Conservation (phyloP, 768 basidiomycete genomes). For the Infundibulicybe gibba region DNA sequence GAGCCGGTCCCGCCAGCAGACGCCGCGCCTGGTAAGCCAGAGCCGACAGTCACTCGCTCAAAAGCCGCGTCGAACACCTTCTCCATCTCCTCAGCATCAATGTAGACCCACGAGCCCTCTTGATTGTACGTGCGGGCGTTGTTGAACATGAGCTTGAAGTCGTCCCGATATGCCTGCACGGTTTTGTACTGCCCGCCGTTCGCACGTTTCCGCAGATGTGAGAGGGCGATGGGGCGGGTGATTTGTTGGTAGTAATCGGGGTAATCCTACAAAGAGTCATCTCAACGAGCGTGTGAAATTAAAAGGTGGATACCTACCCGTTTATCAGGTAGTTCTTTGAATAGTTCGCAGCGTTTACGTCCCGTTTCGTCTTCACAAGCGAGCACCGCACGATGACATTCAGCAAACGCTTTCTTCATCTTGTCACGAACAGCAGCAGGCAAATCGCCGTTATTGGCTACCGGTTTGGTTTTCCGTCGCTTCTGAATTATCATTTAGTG, state of each 20-base stretch:
- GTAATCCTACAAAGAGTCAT: slow-evolving; percentile 54
- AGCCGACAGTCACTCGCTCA: slow-evolving; percentile 58
- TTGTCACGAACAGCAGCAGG: slow-evolving; percentile 58
- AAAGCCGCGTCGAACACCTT: slow-evolving; percentile 77
- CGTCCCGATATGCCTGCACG: slow-evolving; percentile 66
- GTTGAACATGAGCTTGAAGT: slow-evolving; percentile 89
- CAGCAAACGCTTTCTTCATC: slow-evolving; percentile 82
- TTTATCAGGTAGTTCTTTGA: slow-evolving; percentile 82
- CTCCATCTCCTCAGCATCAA: slow-evolving; percentile 93
- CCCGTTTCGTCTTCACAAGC: slow-evolving; percentile 70
- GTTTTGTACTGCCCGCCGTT: slow-evolving; percentile 68
- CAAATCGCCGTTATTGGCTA: slow-evolving; percentile 40
- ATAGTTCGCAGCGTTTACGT: slow-evolving; percentile 81
- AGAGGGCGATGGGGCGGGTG: slow-evolving; percentile 81
- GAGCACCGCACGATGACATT: slow-evolving; percentile 71
- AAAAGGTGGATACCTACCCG: slow-evolving; percentile 39
- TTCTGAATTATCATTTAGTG: slow-evolving; percentile 43
- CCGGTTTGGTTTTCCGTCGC: slow-evolving; percentile 72
- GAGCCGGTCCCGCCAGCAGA: slow-evolving; percentile 27
- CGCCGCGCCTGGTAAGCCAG: slow-evolving; percentile 74
- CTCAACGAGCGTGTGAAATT: slow-evolving; percentile 3
- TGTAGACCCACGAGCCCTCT: slow-evolving; percentile 93
- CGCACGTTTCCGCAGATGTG: slow-evolving; percentile 77
- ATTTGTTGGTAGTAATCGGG: slow-evolving; percentile 94
- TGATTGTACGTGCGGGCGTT: slow-evolving; percentile 94